These are phyloP conservation scores for Chalaropsis ovoidea DNA, from an alignment of 2,329 filamentous ascomycete species.

Conservation along the genomic window DNA sequence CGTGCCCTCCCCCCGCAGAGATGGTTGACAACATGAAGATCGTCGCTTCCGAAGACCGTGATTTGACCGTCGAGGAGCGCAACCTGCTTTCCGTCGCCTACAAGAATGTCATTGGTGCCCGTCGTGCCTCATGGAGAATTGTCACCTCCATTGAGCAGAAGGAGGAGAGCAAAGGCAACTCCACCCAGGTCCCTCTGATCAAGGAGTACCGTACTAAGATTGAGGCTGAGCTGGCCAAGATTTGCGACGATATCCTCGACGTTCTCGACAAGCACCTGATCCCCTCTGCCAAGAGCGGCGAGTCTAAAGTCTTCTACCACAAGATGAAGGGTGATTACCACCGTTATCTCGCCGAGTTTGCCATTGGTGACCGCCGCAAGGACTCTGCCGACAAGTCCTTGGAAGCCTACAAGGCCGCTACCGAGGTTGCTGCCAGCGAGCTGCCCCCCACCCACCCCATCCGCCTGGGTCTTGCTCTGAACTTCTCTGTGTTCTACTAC, in stretches of 20 bases:
- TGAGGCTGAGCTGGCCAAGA: conserved; percentile 89
- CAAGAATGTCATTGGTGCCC: conserved; percentile 97
- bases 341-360: conserved; percentile 97
- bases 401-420: conserved; percentile 94
- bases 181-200: conserved; percentile 79
- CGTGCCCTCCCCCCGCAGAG: conserved; percentile 45
- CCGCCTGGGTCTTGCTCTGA: conserved; percentile 90
- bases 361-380: conserved; percentile 89
- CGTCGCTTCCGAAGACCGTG: conserved; percentile 77
- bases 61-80: conserved; percentile 85
- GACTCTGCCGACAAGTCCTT: conserved; percentile 85
- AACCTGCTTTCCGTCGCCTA: conserved; percentile 96
- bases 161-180: conserved; percentile 98
- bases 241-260: conserved; percentile 94
- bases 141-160: conserved; percentile 98
- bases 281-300: conserved; percentile 83
- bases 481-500: conserved; percentile 99
- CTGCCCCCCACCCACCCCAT: conserved; percentile 96
- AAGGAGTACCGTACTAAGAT: conserved; percentile 99
- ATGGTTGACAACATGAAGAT: conserved; percentile 99
- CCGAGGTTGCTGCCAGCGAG: conserved; percentile 95
- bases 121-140: conserved; percentile 96
- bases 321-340: conserved; percentile 99
- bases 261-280: conserved; percentile 92
- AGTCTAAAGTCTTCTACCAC: conserved; percentile 99